These are phyloP conservation scores for Coemansia sp. DNA, from an alignment of 192 early-diverging fungal genomes.

Conservation along the genomic window DNA sequence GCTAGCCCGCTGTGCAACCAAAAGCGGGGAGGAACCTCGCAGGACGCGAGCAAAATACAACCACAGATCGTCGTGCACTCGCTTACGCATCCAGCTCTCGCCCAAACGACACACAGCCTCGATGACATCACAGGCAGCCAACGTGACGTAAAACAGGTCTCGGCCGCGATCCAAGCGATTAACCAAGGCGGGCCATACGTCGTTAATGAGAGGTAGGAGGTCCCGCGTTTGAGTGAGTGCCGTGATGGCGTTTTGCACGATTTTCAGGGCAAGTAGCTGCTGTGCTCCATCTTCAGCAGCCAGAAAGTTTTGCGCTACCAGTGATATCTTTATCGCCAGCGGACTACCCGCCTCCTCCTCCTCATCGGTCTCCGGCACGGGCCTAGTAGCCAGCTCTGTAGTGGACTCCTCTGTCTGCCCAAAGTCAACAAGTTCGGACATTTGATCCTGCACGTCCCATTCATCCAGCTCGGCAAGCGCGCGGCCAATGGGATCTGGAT, in stretches of 20 bases:
- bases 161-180: constrained; percentile 16
- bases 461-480: constrained; percentile 30
- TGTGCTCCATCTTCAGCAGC: constrained; percentile 18
- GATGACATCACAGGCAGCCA: constrained; percentile 42
- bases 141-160: constrained; percentile 24
- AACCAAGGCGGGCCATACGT: constrained; percentile 38
- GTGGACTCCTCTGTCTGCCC: neutral
- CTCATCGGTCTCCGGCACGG: neutral
- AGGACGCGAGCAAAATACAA: constrained; percentile 16
- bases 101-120: constrained; percentile 32
- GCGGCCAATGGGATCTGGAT: constrained; percentile 22
- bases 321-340: constrained; percentile 39
- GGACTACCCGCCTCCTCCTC: constrained; percentile 13
- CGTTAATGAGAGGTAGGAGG: constrained; percentile 39
- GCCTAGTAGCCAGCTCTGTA: neutral
- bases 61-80: constrained; percentile 45
- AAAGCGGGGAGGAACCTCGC: neutral
- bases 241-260: constrained; percentile 24
- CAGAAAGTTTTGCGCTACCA: constrained; percentile 33
- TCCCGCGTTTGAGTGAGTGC: constrained; percentile 29
- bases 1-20: neutral
- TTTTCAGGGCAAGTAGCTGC: constrained; percentile 47
- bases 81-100: constrained; percentile 39
- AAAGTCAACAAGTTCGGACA: constrained; percentile 13
- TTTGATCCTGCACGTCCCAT: constrained; percentile 9